Evolutionary conservation across 176 grass and related monocot genomes (phyloP).

Genomic region (Oryza nivara): DNA sequence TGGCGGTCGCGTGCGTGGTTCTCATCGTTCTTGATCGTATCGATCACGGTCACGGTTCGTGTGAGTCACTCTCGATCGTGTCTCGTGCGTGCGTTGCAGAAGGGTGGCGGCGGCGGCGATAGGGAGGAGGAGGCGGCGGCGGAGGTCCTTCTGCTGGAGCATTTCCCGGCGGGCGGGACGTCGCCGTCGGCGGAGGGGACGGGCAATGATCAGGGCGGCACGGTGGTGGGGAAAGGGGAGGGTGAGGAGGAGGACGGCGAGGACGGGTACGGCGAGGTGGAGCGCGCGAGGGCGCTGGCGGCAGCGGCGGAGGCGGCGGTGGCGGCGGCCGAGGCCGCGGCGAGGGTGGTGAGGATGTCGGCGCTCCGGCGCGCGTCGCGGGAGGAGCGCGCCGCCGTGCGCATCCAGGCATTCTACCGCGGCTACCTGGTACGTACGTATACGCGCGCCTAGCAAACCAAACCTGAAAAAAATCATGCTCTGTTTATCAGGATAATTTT

Average conservation of each 20-base stretch:
- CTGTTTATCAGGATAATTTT: neutral
- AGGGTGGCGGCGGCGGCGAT: conserved; percentile 1
- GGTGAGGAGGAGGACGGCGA: conserved; percentile 21
- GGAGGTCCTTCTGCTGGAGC: conserved; percentile 65
- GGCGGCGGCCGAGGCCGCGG: conserved; percentile 55
- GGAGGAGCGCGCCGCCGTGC: conserved; percentile 71
- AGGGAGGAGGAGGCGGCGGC: conserved; percentile 32
- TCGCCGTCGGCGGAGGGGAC: conserved; percentile 56
- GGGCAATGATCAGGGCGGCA: conserved; percentile 36
- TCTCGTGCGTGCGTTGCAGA: neutral
- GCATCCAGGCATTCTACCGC: conserved; percentile 82
- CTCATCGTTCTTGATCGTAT: neutral
- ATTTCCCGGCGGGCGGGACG: conserved; percentile 63
- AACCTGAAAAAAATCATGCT: neutral
- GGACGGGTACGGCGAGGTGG: conserved; percentile 46
- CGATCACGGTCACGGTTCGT: too few species aligned
- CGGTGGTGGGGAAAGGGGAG: neutral
- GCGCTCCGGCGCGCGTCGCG: conserved; percentile 43
- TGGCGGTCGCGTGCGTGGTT: too few species aligned
- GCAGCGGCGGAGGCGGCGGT: conserved; percentile 56
- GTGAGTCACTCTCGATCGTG: too few species aligned
- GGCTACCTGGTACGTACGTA: conserved; percentile 64
- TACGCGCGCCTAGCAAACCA: neutral
- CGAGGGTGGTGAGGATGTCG: conserved; percentile 62
- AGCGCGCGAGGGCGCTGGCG: conserved; percentile 40